Conservation (phyloP, 768 basidiomycete species). For the Pleurotus salmoneostramineus region DNA sequence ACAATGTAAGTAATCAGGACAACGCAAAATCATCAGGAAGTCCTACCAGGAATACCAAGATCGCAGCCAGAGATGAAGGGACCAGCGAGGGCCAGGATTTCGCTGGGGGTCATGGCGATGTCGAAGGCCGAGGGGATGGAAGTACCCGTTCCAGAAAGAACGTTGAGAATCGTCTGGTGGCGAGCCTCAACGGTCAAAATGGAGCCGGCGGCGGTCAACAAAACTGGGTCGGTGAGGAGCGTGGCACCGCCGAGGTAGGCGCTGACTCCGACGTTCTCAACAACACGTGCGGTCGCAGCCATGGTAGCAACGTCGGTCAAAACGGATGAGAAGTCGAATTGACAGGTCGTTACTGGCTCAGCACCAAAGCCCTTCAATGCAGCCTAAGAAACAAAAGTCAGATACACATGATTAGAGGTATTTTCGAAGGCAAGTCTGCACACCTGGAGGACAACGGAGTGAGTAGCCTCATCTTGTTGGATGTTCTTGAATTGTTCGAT, state of each 20-base stretch:
- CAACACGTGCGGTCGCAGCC: slow-evolving; percentile 65
- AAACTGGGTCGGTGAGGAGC: slow-evolving; percentile 53
- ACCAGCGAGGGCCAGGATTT: slow-evolving; percentile 68
- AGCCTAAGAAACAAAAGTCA: slow-evolving; percentile 22
- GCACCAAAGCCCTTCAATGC: slow-evolving; percentile 53
- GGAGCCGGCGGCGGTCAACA: slow-evolving; percentile 64
- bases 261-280: slow-evolving; percentile 73
- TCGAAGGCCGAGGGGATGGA: slow-evolving; percentile 72
- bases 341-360: slow-evolving; percentile 50
- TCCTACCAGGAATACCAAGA: slow-evolving; percentile 50
- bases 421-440: slow-evolving; percentile 5
- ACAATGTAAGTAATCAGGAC: neutral
- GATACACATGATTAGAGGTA: neutral
- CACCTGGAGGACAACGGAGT: slow-evolving; percentile 53
- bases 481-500: slow-evolving; percentile 60
- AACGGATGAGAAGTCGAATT: slow-evolving; percentile 63
- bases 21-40: neutral
- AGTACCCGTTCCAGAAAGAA: slow-evolving; percentile 52
- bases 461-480: slow-evolving; percentile 57
- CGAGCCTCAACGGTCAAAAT: slow-evolving; percentile 83
- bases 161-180: slow-evolving; percentile 75
- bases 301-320: slow-evolving; percentile 67
- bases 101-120: slow-evolving; percentile 60
- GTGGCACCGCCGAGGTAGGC: slow-evolving; percentile 76
- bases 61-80: slow-evolving; percentile 70